Conservation (phyloP, 306 rosid species). For the Hippophae tibetana region DNA sequence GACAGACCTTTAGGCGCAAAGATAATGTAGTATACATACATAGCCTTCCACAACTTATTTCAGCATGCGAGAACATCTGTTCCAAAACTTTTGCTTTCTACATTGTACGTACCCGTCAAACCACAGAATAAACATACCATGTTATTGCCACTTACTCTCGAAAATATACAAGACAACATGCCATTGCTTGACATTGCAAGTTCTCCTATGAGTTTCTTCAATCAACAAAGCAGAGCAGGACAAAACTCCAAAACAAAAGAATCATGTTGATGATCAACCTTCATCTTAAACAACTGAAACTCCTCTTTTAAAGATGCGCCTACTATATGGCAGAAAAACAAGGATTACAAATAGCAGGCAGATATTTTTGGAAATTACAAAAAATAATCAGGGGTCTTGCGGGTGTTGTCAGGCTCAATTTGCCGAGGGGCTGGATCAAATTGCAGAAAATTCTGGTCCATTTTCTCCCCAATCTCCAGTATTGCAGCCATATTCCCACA, state of each 20-base stretch:
- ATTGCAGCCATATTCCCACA: constrained; percentile 99
- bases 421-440: constrained; percentile 99
- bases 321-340: constrained; percentile 49
- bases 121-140: constrained; percentile 53
- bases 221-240: constrained; percentile 46
- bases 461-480: constrained; percentile 88
- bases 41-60: too few species aligned
- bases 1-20: too few species aligned
- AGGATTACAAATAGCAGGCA: constrained; percentile 47
- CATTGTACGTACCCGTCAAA: constrained; percentile 6
- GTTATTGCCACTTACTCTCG: constrained; percentile 49
- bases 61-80: too few species aligned
- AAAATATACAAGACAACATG: constrained; percentile 64
- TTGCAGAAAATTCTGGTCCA: constrained; percentile 99
- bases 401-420: constrained; percentile 90
- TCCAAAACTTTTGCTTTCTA: too few species aligned
- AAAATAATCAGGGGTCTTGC: constrained; percentile 99
- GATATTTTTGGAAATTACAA: constrained; percentile 51
- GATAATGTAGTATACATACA: too few species aligned
- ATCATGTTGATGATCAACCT: constrained; percentile 58
- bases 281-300: constrained; percentile 42
- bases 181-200: constrained; percentile 44
- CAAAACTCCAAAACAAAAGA: constrained; percentile 62
- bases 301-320: constrained; percentile 58
- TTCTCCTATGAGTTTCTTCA: constrained; percentile 43